These are phyloP conservation scores for Pseudoturritis turrita DNA, from an alignment of 345 rosid genomes.

Conservation along the genomic window DNA sequence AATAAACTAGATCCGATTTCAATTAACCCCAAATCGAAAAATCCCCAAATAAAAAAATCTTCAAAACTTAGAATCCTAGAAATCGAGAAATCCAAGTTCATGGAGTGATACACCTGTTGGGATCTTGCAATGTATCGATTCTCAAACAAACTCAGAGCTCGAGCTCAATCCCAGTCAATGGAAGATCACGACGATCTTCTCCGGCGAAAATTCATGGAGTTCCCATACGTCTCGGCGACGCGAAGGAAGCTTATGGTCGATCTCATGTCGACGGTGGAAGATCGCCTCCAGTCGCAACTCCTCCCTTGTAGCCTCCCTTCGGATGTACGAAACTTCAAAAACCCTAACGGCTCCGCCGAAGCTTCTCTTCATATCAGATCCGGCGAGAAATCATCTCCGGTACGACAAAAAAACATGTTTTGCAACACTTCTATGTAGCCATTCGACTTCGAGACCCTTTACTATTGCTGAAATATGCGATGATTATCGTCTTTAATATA, in stretches of 20 bases:
- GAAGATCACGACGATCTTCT: constrained; percentile 18
- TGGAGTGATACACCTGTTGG: no score
- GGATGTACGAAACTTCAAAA: constrained; percentile 54
- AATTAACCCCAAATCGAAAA: no score
- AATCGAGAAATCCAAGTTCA: no score
- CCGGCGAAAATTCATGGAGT: constrained; percentile 49
- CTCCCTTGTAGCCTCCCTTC: constrained; percentile 60
- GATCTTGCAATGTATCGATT: no score
- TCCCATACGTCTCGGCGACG: constrained; percentile 54
- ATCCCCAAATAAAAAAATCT: no score
- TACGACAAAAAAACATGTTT: constrained; percentile 16
- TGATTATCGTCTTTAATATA: no score
- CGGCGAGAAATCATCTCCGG: constrained; percentile 54
- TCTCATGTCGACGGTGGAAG: constrained; percentile 62
- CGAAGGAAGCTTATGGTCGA: constrained; percentile 54
- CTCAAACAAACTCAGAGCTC: neutral
- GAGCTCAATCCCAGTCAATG: constrained; percentile 32
- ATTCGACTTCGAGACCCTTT: no score
- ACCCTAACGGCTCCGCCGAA: constrained; percentile 50
- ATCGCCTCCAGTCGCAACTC: constrained; percentile 51
- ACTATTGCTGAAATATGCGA: no score
- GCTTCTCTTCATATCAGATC: constrained; percentile 63
- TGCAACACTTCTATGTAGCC: no score
- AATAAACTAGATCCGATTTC: no score
- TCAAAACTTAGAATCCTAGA: no score